Percentiles rank a stretch among this genome's conserved stretches.
These are phyloP conservation scores for Fraxinus anomala DNA, from an alignment of 257 asterid species.

Conservation along the genomic window DNA sequence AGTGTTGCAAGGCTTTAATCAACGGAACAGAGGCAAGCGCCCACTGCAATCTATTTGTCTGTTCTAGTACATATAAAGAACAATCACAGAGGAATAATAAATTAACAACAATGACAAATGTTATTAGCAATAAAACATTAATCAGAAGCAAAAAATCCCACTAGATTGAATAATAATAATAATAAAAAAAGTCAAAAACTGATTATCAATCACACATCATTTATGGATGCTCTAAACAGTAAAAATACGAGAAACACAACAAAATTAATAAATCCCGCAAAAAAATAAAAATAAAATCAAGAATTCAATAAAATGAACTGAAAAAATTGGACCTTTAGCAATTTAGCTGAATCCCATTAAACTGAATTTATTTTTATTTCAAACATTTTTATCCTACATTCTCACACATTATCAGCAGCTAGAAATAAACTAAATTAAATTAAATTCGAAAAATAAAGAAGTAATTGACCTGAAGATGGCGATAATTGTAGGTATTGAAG, in stretches of 20 bases:
- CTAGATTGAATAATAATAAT: not conserved
- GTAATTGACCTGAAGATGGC: constrained; percentile 71
- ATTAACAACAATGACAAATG: not conserved
- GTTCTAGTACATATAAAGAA: constrained; percentile 39
- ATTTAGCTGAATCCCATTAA: not conserved
- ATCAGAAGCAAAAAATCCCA: not conserved
- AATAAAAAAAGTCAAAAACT: not conserved
- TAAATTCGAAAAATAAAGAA: not conserved
- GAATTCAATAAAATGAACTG: not conserved
- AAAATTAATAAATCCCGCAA: not conserved
- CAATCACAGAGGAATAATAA: constrained; percentile 16
- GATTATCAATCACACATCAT: not conserved
- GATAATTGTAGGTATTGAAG: constrained; percentile 60
- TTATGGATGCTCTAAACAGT: constrained; percentile 5
- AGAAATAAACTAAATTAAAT: not conserved
- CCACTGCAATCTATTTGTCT: constrained; percentile 87
- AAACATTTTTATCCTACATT: not conserved
- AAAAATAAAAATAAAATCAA: constrained; percentile 3
- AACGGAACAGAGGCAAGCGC: constrained; percentile 79
- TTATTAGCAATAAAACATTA: constrained; percentile 1
- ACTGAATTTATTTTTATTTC: not conserved
- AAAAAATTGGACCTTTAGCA: not conserved
- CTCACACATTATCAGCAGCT: constrained; percentile 13
- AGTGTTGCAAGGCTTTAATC: constrained; percentile 72
- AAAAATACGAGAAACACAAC: not conserved